Conservation (phyloP, 306 rosid genomes). For the Acacia acuminata region DNA sequence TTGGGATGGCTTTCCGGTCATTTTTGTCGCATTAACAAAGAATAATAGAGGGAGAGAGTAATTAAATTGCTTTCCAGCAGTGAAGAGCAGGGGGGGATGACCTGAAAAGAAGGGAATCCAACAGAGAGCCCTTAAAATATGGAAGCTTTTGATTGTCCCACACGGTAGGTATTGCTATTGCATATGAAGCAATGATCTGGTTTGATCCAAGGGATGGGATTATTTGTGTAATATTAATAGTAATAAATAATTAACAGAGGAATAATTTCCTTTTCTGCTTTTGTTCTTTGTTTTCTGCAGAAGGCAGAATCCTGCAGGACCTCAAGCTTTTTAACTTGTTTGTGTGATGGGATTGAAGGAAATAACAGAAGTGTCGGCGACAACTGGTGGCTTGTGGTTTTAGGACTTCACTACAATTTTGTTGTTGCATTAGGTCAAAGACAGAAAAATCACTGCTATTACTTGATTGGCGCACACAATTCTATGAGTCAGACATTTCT, state of each 20-base stretch:
- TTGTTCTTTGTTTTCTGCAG: constrained; percentile 12
- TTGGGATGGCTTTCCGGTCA: constrained; percentile 17
- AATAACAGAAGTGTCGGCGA: constrained; percentile 27
- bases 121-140: constrained; percentile 9
- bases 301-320: neutral
- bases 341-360: no score
- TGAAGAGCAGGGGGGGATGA: no score
- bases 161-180: constrained; percentile 10
- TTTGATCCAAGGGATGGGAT: neutral
- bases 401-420: no score
- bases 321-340: neutral
- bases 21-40: constrained; percentile 17
- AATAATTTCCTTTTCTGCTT: constrained; percentile 25
- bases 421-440: neutral
- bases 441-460: neutral
- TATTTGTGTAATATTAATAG: no score
- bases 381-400: neutral
- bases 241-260: neutral
- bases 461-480: neutral
- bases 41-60: no score
- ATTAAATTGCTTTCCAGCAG: constrained; percentile 5
- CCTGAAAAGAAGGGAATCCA: constrained; percentile 18
- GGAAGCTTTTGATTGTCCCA: constrained; percentile 30
- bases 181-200: constrained; percentile 17
- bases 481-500: neutral